Evolutionary conservation across 2,329 filamentous ascomycete species (phyloP).

Genomic region (Sclerotinia sclerotiorum): DNA sequence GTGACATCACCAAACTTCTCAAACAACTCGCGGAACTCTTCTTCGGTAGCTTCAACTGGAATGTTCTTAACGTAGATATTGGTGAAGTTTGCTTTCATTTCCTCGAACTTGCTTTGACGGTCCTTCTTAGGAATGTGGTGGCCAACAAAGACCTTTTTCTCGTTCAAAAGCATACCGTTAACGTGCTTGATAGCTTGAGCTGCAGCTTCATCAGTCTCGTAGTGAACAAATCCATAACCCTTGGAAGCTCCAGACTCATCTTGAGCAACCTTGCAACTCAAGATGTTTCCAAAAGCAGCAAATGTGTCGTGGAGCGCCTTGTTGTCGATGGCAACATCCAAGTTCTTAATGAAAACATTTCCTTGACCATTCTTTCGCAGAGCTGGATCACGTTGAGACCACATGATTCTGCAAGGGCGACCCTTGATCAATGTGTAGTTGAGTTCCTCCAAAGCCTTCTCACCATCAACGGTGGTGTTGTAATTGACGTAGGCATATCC

Average conservation of each 20-base stretch:
- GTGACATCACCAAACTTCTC: conserved; percentile 92
- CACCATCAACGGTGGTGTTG: conserved; percentile 93
- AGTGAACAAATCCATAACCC: conserved; percentile 99
- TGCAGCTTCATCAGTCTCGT: conserved; percentile 97
- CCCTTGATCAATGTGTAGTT: conserved; percentile 99
- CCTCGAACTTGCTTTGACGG: conserved; percentile 99
- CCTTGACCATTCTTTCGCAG: conserved; percentile 99
- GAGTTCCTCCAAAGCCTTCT: conserved; percentile 97
- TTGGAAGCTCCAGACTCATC: conserved; percentile 97
- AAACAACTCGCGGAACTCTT: conserved; percentile 92
- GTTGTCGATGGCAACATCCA: conserved; percentile 98
- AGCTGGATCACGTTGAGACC: conserved; percentile 98
- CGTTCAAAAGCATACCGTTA: conserved; percentile 98
- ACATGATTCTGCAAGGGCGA: conserved; percentile 99
- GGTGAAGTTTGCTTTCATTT: conserved; percentile 99
- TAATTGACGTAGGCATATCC: conserved; percentile 99
- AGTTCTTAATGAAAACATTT: conserved; percentile 99
- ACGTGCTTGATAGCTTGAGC: conserved; percentile 98
- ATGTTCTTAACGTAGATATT: conserved; percentile 99
- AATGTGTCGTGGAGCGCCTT: conserved; percentile 99
- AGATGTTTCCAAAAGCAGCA: conserved; percentile 96
- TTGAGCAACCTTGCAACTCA: conserved; percentile 99
- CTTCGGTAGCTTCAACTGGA: conserved; percentile 76
- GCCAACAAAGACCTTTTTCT: conserved; percentile 99
- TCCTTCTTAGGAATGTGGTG: conserved; percentile 99